Conservation (phyloP, 495 filamentous ascomycete genomes). For the Aspergillus cavernicola region DNA sequence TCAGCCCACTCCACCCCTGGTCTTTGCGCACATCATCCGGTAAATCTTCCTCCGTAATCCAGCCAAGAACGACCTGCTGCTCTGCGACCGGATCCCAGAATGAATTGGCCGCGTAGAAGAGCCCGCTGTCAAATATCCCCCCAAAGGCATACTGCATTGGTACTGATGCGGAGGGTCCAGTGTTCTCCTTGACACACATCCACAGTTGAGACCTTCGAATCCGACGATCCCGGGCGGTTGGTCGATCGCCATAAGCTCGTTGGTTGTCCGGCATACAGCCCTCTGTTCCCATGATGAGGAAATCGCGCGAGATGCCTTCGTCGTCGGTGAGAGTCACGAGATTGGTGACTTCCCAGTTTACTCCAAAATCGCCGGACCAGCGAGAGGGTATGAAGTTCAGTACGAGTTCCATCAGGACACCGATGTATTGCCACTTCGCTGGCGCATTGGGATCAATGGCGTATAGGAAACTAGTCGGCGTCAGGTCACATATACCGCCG, state of each 20-base stretch:
- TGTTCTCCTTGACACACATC: constrained; percentile 28
- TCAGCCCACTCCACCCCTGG: constrained; percentile 40
- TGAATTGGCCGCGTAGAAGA: constrained; percentile 36
- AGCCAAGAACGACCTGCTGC: constrained; percentile 31
- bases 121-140: constrained; percentile 38
- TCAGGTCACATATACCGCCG: constrained; percentile 45
- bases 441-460: constrained; percentile 43
- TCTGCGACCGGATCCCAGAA: constrained; percentile 34
- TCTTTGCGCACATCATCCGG: constrained; percentile 30
- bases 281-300: constrained; percentile 3
- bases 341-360: constrained; percentile 57
- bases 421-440: constrained; percentile 49
- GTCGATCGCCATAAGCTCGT: neutral
- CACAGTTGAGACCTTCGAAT: constrained; percentile 30
- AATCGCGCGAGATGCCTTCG: constrained; percentile 29
- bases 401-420: constrained; percentile 41
- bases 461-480: constrained; percentile 51
- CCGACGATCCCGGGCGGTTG: neutral
- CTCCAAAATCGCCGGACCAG: constrained; percentile 49
- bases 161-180: neutral
- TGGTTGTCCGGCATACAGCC: neutral
- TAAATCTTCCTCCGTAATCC: constrained; percentile 39
- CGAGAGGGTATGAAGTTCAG: constrained; percentile 42
- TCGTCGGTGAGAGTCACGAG: constrained; percentile 40
- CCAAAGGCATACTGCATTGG: constrained; percentile 19